These are phyloP conservation scores for Tulasnella sp. DNA, from an alignment of 768 basidiomycete genomes.

Conservation along the genomic window DNA sequence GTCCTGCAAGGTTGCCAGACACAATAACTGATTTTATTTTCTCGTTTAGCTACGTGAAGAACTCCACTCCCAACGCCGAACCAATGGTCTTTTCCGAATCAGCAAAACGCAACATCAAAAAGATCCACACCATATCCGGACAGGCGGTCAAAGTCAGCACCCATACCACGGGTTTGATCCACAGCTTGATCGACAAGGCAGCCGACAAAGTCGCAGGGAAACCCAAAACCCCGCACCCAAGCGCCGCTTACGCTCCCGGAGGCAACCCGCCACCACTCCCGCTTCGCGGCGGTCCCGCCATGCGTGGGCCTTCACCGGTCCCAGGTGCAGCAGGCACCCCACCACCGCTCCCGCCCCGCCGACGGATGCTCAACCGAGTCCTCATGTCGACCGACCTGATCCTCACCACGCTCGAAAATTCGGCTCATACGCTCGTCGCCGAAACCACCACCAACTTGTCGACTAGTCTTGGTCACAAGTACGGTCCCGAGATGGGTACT, in stretches of 20 bases:
- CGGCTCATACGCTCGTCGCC: constrained; percentile 51
- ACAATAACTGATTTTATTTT: neutral
- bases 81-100: constrained; percentile 56
- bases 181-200: constrained; percentile 54
- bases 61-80: constrained; percentile 52
- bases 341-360: constrained; percentile 28
- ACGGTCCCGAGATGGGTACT: constrained; percentile 60
- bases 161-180: constrained; percentile 58
- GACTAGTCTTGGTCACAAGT: constrained; percentile 56
- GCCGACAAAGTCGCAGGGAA: constrained; percentile 45
- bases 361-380: constrained; percentile 41
- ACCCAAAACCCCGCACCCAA: neutral
- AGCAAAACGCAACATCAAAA: constrained; percentile 54
- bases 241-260: constrained; percentile 10
- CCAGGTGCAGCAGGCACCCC: constrained; percentile 11
- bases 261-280: constrained; percentile 38
- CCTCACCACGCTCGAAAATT: constrained; percentile 59
- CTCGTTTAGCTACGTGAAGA: constrained; percentile 46
- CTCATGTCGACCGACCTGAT: constrained; percentile 64
- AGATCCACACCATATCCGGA: constrained; percentile 60
- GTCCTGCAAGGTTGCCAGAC: neutral
- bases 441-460: constrained; percentile 48
- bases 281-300: constrained; percentile 32
- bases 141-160: constrained; percentile 63
- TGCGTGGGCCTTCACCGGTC: neutral